Conservation (phyloP, 1,284 basidiomycete genomes). For the Stygiomarasmius scandens region DNA sequence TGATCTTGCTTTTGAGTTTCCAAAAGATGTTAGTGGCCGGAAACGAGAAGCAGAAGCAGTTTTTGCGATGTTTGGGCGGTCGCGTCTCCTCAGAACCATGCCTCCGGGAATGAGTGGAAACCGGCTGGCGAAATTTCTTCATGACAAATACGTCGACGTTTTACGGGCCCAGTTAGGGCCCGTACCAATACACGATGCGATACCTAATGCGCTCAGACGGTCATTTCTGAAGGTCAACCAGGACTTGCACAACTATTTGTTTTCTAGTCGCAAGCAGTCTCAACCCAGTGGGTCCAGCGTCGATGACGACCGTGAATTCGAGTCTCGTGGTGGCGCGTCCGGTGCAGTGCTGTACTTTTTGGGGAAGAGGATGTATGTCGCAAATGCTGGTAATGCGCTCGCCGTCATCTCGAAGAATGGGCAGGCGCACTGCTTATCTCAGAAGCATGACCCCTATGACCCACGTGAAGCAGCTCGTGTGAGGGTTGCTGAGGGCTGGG, state of each 20-base stretch:
- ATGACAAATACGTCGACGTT: slow-evolving; percentile 73
- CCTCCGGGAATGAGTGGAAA: slow-evolving; percentile 55
- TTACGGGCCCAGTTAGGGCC: slow-evolving; percentile 63
- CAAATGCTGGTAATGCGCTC: slow-evolving; percentile 88
- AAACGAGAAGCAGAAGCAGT: slow-evolving; percentile 75
- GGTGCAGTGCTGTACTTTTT: slow-evolving; percentile 88
- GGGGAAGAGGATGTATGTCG: slow-evolving; percentile 84
- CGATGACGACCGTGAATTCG: slow-evolving; percentile 42
- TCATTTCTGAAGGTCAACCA: slow-evolving; percentile 88
- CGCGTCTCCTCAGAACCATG: slow-evolving; percentile 56
- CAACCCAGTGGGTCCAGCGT: slow-evolving; percentile 36
- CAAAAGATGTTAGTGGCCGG: slow-evolving; percentile 56
- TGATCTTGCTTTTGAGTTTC: slow-evolving; percentile 90
- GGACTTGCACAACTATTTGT: slow-evolving; percentile 67
- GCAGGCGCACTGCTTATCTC: slow-evolving; percentile 75
- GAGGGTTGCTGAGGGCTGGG: slow-evolving; percentile 92
- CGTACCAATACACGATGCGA: too few relatives aligned
- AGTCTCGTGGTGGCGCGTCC: slow-evolving; percentile 72
- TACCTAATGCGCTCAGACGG: slow-evolving; percentile 79
- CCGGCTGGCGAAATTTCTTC: slow-evolving; percentile 75
- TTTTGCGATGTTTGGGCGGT: slow-evolving; percentile 93
- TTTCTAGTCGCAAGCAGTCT: slow-evolving; percentile 54
- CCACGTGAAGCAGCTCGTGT: slow-evolving; percentile 85
- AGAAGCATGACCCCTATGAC: slow-evolving; percentile 91
- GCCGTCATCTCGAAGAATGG: slow-evolving; percentile 90